phyloP scores from a whole-genome alignment of 2,329 filamentous ascomycete species.

The Stylonectria norvegica region DNA sequence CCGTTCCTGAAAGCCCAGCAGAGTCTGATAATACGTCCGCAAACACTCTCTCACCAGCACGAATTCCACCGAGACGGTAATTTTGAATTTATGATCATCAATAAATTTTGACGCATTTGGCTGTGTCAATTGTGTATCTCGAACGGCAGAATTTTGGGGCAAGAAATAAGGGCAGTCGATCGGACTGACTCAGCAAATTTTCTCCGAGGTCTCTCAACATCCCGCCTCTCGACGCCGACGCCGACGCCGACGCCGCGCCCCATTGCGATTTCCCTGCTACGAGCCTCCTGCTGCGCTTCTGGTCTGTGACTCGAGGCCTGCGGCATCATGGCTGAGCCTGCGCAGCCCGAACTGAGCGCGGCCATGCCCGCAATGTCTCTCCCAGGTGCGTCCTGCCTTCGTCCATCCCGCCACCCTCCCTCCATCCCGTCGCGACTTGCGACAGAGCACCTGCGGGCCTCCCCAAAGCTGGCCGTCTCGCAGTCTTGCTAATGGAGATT shows the following conservation, averaged over 20 bases:
- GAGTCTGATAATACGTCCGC: too few species aligned
- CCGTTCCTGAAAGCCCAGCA: too few species aligned
- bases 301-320: slow-evolving; percentile 27
- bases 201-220: slow-evolving; percentile 35
- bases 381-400: slow-evolving; percentile 31
- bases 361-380: slow-evolving; percentile 31
- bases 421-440: slow-evolving; percentile 8
- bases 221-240: slow-evolving; percentile 21
- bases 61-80: too few species aligned
- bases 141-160: slow-evolving; percentile 35
- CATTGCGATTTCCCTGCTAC: slow-evolving; percentile 18
- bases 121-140: slow-evolving; percentile 40
- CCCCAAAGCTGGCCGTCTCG: slow-evolving; percentile 8
- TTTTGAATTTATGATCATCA: slow-evolving; percentile 19
- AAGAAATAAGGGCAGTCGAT: slow-evolving; percentile 39
- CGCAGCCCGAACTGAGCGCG: slow-evolving; percentile 34
- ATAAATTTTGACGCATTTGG: slow-evolving; percentile 18
- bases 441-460: slow-evolving; percentile 3
- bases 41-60: too few species aligned
- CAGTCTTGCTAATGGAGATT: slow-evolving; percentile 24
- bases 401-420: slow-evolving; percentile 10
- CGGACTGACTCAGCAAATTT: slow-evolving; percentile 42
- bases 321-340: slow-evolving; percentile 41
- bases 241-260: slow-evolving; percentile 16
- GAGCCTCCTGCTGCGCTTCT: slow-evolving; percentile 17